phyloP scores from a whole-genome alignment of 345 rosid genomes.

The Erysimum cheiranthoides region DNA sequence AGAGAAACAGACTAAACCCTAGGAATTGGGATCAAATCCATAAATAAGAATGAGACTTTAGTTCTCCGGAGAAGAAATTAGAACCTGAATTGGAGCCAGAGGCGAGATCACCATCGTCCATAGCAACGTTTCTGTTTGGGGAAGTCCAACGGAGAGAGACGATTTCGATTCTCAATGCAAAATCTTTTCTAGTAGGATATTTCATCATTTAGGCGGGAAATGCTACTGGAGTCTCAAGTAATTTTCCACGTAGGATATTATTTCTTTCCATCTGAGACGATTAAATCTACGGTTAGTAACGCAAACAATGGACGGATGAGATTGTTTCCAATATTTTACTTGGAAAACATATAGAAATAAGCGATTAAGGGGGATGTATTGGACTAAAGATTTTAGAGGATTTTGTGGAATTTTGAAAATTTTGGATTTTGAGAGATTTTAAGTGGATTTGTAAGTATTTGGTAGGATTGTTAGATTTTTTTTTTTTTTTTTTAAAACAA shows the following conservation, averaged over 20 bases:
- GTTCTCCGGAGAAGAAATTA: background rate
- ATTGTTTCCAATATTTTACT: background rate
- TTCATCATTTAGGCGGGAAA: conserved; percentile 13
- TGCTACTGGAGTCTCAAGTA: background rate
- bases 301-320: conserved; percentile 18
- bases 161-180: background rate
- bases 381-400: too few species aligned
- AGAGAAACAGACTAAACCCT: background rate
- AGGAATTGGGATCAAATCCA: background rate
- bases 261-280: background rate
- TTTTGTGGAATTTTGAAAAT: too few species aligned
- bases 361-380: too few species aligned
- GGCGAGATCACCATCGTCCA: background rate
- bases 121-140: background rate
- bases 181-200: background rate
- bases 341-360: background rate
- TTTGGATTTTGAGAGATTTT: too few species aligned
- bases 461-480: too few species aligned
- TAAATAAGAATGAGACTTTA: background rate
- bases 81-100: conserved; percentile 13
- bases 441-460: too few species aligned
- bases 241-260: conserved; percentile 13
- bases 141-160: background rate
- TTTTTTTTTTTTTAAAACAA: too few species aligned
- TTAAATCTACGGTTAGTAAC: conserved; percentile 14